Percentiles rank a stretch among this genome's conserved stretches.
phyloP scores from a whole-genome alignment of 169 alveolate species.

The Plasmodium fragile region DNA sequence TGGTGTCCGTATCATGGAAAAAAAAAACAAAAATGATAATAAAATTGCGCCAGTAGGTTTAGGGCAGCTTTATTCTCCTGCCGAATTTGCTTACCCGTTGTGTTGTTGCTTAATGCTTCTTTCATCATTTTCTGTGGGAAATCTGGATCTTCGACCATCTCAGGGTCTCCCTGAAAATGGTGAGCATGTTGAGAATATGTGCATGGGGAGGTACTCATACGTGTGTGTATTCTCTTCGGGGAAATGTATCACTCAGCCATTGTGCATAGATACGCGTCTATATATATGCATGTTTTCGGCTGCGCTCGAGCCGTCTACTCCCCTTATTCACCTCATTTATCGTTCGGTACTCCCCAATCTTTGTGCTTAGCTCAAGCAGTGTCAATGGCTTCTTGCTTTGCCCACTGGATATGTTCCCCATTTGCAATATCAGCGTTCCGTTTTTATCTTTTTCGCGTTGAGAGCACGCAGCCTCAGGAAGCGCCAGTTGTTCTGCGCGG shows the following conservation, averaged over 20 bases:
- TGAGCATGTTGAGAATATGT: neutral
- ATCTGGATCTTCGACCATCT: slow-evolving; percentile 82
- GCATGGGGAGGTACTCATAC: neutral
- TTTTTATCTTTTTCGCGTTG: neutral
- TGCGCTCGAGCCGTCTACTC: neutral
- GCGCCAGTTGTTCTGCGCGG: neutral
- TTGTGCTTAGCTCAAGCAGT: slow-evolving; percentile 55
- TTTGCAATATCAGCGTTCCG: neutral
- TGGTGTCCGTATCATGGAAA: neutral
- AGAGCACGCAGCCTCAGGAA: neutral
- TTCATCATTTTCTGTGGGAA: slow-evolving; percentile 80
- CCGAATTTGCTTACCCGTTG: slow-evolving; percentile 75
- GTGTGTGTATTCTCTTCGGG: too few species aligned
- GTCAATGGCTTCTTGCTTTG: slow-evolving; percentile 37
- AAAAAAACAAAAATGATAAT: neutral
- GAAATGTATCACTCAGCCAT: too few species aligned
- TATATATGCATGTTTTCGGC: neutral
- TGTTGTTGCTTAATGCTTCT: slow-evolving; percentile 76
- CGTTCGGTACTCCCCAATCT: slow-evolving; percentile 64
- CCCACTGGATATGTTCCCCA: slow-evolving; percentile 70
- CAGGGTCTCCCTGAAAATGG: slow-evolving; percentile 81
- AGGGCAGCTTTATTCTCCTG: slow-evolving; percentile 16
- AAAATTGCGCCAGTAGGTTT: neutral
- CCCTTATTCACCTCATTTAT: slow-evolving; percentile 44
- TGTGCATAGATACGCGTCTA: neutral